Evolutionary conservation across 1,139 yeast genomes (phyloP).

Genomic region (Saccharomyces hybrid): DNA sequence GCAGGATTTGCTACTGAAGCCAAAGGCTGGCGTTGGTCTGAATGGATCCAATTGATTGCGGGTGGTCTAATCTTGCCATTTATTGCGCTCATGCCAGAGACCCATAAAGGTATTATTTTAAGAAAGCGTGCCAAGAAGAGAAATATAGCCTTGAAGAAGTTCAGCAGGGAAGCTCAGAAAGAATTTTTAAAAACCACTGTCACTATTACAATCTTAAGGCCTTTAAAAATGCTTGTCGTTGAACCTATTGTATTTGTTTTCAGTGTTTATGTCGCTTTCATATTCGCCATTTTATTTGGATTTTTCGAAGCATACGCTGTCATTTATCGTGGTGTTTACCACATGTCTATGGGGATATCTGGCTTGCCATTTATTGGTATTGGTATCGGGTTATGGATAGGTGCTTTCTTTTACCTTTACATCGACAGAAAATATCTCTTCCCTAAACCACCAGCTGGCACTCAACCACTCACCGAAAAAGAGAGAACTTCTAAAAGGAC

Average conservation of each 20-base stretch:
- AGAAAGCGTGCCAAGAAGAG: constrained; percentile 50
- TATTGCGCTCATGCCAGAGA: constrained; percentile 54
- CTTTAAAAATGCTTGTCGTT: constrained; percentile 52
- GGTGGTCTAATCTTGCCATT: constrained; percentile 60
- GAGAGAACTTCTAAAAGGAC: constrained; percentile 18
- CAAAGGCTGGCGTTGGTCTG: constrained; percentile 69
- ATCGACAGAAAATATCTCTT: constrained; percentile 44
- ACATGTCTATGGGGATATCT: constrained; percentile 50
- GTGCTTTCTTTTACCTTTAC: constrained; percentile 43
- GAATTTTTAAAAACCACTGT: constrained; percentile 36
- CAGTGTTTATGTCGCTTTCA: constrained; percentile 60
- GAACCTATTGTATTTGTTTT: constrained; percentile 67
- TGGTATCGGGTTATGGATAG: constrained; percentile 54
- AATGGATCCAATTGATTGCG: constrained; percentile 70
- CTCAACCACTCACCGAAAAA: constrained; percentile 29
- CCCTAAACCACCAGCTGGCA: constrained; percentile 56
- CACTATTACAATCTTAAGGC: constrained; percentile 46
- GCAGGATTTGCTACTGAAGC: constrained; percentile 70
- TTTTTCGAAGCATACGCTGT: constrained; percentile 74
- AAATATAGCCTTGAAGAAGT: constrained; percentile 41
- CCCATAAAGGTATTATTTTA: constrained; percentile 57
- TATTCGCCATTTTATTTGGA: constrained; percentile 68
- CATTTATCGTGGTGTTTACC: constrained; percentile 56
- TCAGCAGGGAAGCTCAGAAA: constrained; percentile 23
- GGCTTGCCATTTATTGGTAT: constrained; percentile 66